Conservation (phyloP, 2,329 filamentous ascomycete species). For the Gnomoniopsis sp. region DNA sequence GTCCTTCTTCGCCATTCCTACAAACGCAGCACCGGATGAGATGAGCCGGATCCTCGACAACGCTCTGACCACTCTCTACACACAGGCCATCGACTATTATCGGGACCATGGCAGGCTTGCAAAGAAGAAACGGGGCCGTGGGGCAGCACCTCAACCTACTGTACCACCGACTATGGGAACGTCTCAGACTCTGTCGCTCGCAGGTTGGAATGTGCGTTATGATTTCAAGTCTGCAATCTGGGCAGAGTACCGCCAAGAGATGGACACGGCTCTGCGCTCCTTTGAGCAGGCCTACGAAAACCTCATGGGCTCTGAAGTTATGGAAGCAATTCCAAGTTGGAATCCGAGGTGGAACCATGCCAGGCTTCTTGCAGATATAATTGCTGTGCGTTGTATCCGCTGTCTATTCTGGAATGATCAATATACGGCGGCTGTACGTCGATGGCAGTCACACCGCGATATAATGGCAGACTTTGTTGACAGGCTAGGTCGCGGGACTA, state of each 20-base stretch:
- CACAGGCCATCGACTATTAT: constrained; percentile 82
- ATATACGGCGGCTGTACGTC: constrained; percentile 73
- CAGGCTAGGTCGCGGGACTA: constrained; percentile 76
- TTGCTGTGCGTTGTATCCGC: constrained; percentile 76
- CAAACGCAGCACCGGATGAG: constrained; percentile 67
- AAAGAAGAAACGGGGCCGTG: constrained; percentile 80
- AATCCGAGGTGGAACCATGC: constrained; percentile 88
- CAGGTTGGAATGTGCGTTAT: constrained; percentile 91
- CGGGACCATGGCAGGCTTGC: constrained; percentile 89
- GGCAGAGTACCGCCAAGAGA: constrained; percentile 89
- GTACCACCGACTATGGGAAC: constrained; percentile 79
- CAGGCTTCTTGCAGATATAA: constrained; percentile 78
- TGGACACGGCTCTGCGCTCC: constrained; percentile 80
- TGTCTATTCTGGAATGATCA: constrained; percentile 79
- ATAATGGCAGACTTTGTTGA: constrained; percentile 76
- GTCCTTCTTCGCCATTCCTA: constrained; percentile 79
- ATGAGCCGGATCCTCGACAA: constrained; percentile 70
- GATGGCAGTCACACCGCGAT: constrained; percentile 75
- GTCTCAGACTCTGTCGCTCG: constrained; percentile 77
- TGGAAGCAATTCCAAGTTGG: constrained; percentile 88
- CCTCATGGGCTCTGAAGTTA: constrained; percentile 75
- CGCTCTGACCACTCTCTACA: constrained; percentile 70
- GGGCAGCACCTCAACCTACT: constrained; percentile 74
- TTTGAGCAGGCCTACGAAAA: constrained; percentile 86
- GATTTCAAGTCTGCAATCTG: constrained; percentile 91